Base-by-base conservation (phyloP, 345 rosid genomes). In the Zanthoxylum bungeanum region DNA sequence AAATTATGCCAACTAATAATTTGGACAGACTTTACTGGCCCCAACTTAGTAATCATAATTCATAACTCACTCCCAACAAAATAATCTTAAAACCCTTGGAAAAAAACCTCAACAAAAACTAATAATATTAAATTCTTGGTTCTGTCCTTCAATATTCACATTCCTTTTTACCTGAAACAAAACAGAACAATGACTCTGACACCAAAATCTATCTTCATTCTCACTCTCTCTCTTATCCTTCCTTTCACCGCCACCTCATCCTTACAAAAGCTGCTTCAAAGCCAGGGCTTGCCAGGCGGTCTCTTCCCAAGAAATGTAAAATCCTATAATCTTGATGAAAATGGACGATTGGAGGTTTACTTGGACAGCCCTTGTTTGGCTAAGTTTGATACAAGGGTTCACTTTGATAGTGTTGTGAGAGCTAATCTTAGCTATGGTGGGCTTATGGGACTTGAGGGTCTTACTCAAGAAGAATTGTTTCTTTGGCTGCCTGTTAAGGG, bases 371-470 rank as follows among this genome's bases (percentile, higher is more conserved):
- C 97, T 0, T 93, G 98, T 80, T 78, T 93, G 75, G 86, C 97
- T 24, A 84, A 84, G 76, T 93, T 83, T 34, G 98, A 91, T 53
- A 85, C 85, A 25, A 80, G 96, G 58, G 92, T 93, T 27, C 72
- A 70, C 66, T 91, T 91, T 60, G 91, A 91, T 51, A 85, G 86
- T 8, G 87, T 86, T 49, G 86, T 93, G 19, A 84, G 75, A 53
- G 98, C 96, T 24, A 93, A 91, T 68, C 89, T 93, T 36, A 89
- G 89, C 57, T 93, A 91, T 59, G 97, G 98, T 42, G 94, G 93
- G 14, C 89, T 93, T 28, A 55, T 78, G n/a, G 98, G 93, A 1
- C 76, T 93, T 56, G 81, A 91, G 76, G 98, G 97, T 16, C 82
- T 93, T 16, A 71, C 82, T 25, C 97, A 91, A 68, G 89, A 89